Base-by-base conservation (phyloP, 2,329 filamentous ascomycete genomes). In the Penicillium concentricum region DNA sequence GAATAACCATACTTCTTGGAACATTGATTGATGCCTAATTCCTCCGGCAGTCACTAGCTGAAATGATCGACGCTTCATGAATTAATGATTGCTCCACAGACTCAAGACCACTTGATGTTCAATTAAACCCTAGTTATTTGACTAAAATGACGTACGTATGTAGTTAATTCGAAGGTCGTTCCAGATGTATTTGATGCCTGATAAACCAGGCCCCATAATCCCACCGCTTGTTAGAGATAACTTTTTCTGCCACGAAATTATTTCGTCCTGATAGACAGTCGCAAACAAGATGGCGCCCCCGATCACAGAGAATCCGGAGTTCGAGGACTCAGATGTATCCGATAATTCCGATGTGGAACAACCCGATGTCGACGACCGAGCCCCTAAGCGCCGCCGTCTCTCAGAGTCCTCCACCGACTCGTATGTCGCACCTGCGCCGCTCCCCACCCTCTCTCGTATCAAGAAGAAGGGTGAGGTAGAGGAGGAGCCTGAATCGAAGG, bases 391-490 rank as follows among this genome's bases (percentile, higher is more conserved):
- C 48, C 68, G 75, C 57, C 73, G 75, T 54, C 61, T 76, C 52
- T 77, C 75, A 42, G 66, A 69, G 49, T 72, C 73, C 8, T 73
- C 73, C 6, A 62, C 66, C 54, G 71, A 74, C 54, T 70, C 66
- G 10, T 70, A 71, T 49, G 68, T 69, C 56, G 71, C 70, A 8
- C 67, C 69, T 38, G 62, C 68, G 44, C 72, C 72, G 51, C 66
- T 76, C 48, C 72, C 74, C 54, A 69, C 70, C 1, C 63, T 76
- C 37, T 76, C 74, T 18, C 74, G 75, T 56, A 76, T 77, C 54
- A 77, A 73, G 54, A 76, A 75, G 66, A 76, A 76, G 52, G 57
- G 63, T 10, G 53, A 63, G 32, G 60, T 57, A 6, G 56, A 62
- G 9, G 64, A 63, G 16, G 63, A 65, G 20, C 38, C 61, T 16